phyloP scores from a whole-genome alignment of 257 asterid species.

The Buddleja alternifolia region DNA sequence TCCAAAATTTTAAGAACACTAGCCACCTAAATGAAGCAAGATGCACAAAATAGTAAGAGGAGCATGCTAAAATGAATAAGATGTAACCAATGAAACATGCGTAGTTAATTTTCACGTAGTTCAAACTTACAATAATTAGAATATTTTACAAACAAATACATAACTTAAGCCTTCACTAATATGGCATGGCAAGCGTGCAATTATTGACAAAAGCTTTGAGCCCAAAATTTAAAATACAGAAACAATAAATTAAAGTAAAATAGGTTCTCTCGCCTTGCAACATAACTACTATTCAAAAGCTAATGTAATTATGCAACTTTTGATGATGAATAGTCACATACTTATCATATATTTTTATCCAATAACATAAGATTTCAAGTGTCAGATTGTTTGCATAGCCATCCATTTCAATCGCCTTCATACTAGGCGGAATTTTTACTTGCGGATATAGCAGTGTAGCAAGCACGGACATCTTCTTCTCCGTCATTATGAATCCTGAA shows the following conservation, averaged over 20 bases:
- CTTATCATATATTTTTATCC: neutral
- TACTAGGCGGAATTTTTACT: constrained; percentile 38
- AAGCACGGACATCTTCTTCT: constrained; percentile 93
- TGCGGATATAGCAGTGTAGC: constrained; percentile 97
- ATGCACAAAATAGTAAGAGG: constrained; percentile 18
- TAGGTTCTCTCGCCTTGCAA: neutral
- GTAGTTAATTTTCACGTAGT: neutral
- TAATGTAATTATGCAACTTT: constrained; percentile 8
- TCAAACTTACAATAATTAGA: too few relatives aligned
- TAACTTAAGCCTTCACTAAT: neutral
- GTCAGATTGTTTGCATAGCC: neutral
- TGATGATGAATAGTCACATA: neutral
- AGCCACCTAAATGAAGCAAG: constrained; percentile 69
- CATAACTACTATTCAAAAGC: neutral
- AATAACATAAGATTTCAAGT: neutral
- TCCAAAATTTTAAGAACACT: constrained; percentile 87
- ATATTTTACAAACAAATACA: neutral
- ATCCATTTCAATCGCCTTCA: constrained; percentile 12
- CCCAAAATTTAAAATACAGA: neutral
- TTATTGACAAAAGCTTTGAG: neutral
- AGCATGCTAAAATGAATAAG: constrained; percentile 17
- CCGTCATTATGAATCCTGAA: constrained; percentile 98
- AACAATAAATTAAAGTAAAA: neutral
- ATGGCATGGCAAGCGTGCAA: neutral
- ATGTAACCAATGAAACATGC: neutral